Evolutionary conservation across 2,329 filamentous ascomycete genomes (phyloP).

Genomic region (Chaetomium sp.): DNA sequence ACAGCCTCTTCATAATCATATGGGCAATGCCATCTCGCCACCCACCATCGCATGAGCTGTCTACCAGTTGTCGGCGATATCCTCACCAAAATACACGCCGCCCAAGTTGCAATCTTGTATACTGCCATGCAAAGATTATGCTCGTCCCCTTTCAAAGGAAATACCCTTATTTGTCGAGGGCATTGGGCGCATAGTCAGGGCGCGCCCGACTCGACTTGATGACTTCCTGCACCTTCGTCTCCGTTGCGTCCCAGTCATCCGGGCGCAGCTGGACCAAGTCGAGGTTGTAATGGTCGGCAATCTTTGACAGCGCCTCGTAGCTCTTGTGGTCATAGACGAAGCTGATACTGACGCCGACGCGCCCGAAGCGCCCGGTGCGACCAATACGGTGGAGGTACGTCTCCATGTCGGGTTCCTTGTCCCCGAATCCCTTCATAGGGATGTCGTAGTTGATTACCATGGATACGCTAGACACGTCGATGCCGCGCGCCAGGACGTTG

Average conservation of each 20-base stretch:
- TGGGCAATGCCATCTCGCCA: slow-evolving; percentile 15
- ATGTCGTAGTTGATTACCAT: slow-evolving; percentile 99
- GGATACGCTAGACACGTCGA: slow-evolving; percentile 87
- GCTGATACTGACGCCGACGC: slow-evolving; percentile 92
- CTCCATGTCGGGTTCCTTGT: slow-evolving; percentile 84
- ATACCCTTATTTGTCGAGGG: slow-evolving; percentile 23
- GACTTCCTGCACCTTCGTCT: slow-evolving; percentile 59
- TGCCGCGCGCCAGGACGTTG: slow-evolving; percentile 93
- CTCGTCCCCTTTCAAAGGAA: background rate
- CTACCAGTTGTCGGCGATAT: slow-evolving; percentile 4
- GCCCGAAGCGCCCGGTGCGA: slow-evolving; percentile 93
- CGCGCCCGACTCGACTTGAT: slow-evolving; percentile 36
- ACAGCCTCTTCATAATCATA: slow-evolving; percentile 19
- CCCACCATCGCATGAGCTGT: slow-evolving; percentile 2
- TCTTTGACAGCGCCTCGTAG: slow-evolving; percentile 77
- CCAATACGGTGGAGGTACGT: slow-evolving; percentile 98
- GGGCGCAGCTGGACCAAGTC: slow-evolving; percentile 80
- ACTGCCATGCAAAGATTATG: background rate
- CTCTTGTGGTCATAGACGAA: slow-evolving; percentile 88
- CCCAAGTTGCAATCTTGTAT: slow-evolving; percentile 8
- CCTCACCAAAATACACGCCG: background rate
- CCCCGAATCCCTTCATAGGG: slow-evolving; percentile 72
- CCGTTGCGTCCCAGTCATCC: slow-evolving; percentile 87
- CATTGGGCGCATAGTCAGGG: slow-evolving; percentile 39
- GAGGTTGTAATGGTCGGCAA: slow-evolving; percentile 77